Percentiles rank a stretch among this genome's conserved stretches.
phyloP scores from a whole-genome alignment of 2,329 filamentous ascomycete species.

The Scedosporium aurantiacum region DNA sequence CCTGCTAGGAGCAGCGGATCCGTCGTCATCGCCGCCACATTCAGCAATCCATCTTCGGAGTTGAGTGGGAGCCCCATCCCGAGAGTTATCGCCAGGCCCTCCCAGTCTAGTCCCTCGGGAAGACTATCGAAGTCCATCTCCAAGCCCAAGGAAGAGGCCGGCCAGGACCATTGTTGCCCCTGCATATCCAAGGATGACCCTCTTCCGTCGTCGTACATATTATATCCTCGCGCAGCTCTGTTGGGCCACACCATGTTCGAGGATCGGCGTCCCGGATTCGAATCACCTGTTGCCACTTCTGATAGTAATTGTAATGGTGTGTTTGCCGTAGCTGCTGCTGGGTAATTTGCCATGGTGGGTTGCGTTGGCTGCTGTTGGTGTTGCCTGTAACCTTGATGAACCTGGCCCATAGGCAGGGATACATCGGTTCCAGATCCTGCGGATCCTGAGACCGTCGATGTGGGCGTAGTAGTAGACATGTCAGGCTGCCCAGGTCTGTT shows the following conservation, averaged over 20 bases:
- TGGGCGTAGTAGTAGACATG: not conserved
- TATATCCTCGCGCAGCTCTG: not conserved
- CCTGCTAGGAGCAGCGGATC: slow-evolving; percentile 5
- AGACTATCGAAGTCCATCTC: slow-evolving; percentile 1
- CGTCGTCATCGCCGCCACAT: not conserved
- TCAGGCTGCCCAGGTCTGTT: not conserved
- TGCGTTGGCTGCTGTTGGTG: not conserved
- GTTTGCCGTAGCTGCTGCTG: slow-evolving; percentile 24
- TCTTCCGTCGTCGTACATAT: not conserved
- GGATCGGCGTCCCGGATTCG: not conserved
- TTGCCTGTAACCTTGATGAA: not conserved
- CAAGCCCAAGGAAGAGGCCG: not conserved
- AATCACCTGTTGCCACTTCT: slow-evolving; percentile 37
- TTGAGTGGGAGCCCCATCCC: slow-evolving; percentile 9
- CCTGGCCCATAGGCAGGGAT: not conserved
- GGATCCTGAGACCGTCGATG: no score
- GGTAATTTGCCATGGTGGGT: slow-evolving; percentile 13
- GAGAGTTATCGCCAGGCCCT: slow-evolving; percentile 10
- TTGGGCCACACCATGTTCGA: not conserved
- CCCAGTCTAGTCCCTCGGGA: slow-evolving; percentile 9
- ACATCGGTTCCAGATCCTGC: not conserved
- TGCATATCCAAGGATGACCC: not conserved
- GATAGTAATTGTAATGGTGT: slow-evolving; percentile 46
- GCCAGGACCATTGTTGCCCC: not conserved
- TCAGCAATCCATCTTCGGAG: slow-evolving; percentile 4